Conservation (phyloP, 225 moss, liverwort and hornwort species). For the Straminergon stramineum region DNA sequence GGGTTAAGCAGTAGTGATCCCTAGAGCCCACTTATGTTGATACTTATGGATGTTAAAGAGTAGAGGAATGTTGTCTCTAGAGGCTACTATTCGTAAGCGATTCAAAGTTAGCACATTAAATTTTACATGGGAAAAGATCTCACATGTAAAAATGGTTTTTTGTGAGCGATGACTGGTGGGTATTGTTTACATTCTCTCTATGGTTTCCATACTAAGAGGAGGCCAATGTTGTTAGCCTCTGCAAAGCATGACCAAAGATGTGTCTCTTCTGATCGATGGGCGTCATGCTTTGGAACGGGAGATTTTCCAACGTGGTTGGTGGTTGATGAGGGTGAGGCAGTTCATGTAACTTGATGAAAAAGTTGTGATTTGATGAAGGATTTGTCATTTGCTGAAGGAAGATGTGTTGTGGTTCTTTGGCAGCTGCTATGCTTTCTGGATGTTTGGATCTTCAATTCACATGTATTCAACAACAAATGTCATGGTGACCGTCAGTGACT, state of each 20-base stretch:
- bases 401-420: too few species aligned
- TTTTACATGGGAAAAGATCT: not conserved
- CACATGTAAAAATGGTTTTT: not conserved
- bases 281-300: constrained; percentile 8
- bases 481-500: too few species aligned
- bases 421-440: too few species aligned
- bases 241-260: not conserved
- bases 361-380: too few species aligned
- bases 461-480: too few species aligned
- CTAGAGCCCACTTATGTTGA: not conserved
- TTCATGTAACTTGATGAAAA: constrained; percentile 11
- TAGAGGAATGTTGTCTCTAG: not conserved
- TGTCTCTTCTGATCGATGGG: not conserved
- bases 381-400: too few species aligned
- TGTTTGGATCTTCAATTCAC: too few species aligned
- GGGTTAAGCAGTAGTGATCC: not conserved
- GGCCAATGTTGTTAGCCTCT: not conserved
- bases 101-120: not conserved
- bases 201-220: not conserved
- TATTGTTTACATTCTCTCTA: not conserved
- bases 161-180: not conserved
- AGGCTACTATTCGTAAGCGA: too few species aligned
- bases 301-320: constrained; percentile 63
- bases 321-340: constrained; percentile 46
- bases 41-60: not conserved